These are phyloP conservation scores for Metroxylon sagu DNA, from an alignment of 176 grass and related monocot species.

Conservation along the genomic window DNA sequence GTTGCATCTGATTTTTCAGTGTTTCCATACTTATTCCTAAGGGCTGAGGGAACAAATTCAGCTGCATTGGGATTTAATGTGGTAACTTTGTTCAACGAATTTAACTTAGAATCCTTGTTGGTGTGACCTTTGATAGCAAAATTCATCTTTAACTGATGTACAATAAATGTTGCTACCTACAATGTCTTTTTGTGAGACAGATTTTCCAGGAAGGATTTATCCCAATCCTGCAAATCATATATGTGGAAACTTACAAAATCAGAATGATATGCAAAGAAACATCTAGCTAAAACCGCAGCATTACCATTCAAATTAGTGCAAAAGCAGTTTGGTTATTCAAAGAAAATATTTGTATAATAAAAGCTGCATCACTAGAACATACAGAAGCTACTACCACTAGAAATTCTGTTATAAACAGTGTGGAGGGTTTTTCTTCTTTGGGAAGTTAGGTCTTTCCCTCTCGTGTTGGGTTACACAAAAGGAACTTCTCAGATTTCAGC, in stretches of 20 bases:
- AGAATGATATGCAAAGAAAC: slow-evolving; percentile 17
- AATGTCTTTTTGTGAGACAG: slow-evolving; percentile 9
- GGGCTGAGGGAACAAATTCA: slow-evolving; percentile 92
- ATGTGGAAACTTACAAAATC: slow-evolving; percentile 6
- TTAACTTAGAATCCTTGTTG: slow-evolving; percentile 45
- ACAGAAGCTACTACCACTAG: too few relatives aligned
- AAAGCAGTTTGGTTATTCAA: too few relatives aligned
- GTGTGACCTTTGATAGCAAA: slow-evolving; percentile 21
- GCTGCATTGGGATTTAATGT: slow-evolving; percentile 89
- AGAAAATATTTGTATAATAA: too few relatives aligned
- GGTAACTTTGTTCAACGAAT: slow-evolving; percentile 57
- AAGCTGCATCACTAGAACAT: too few relatives aligned
- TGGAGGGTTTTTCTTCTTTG: too few relatives aligned
- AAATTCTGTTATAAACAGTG: too few relatives aligned
- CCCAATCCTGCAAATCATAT: slow-evolving; percentile 29
- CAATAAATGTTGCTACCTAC: neutral
- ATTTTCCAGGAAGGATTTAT: slow-evolving; percentile 25
- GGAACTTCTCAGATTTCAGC: too few relatives aligned
- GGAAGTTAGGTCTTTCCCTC: too few relatives aligned
- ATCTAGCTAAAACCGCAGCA: too few relatives aligned
- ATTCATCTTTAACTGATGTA: slow-evolving; percentile 30
- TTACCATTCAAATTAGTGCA: too few relatives aligned
- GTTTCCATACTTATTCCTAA: slow-evolving; percentile 54
- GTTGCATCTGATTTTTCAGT: slow-evolving; percentile 37
- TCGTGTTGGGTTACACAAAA: too few relatives aligned